Base-by-base conservation (phyloP, 2,329 filamentous ascomycete species). In the Xylaria arbuscula region DNA sequence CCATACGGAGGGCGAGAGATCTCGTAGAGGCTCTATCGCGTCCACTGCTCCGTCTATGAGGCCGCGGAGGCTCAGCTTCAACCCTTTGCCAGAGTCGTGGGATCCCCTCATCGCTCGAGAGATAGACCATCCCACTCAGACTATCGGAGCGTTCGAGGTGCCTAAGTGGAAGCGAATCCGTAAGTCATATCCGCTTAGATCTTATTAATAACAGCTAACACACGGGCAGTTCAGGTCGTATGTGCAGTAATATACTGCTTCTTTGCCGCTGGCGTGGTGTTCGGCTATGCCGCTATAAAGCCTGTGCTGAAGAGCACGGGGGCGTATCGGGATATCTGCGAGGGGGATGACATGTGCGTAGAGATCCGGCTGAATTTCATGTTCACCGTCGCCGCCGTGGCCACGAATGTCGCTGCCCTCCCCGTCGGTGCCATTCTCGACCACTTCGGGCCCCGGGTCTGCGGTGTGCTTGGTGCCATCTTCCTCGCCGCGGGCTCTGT, bases 301-400 rank as follows among this genome's bases (percentile, higher is more conserved):
- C 93, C 93, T 0, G 87, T 96, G 9, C 83, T 97, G 32, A 91
- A 94, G 69, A 80, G 84, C 13, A 90, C 94, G 77, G 89, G 89
- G 2, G 90, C 92, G 10, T 95, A 94, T 78, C 83, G 83, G 48
- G 84, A 92, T 58, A 80, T 84, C 40, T 96, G 93, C 76, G 70
- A 77, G 50, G 77, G 76, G 45, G 74, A 69, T 34, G 75, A 84
- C 34, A 82, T 78, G n/a, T 87, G 80, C 77, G 81, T 84, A 66
- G 87, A 88, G 75, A 87, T 89, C 62, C 85, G 85, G 67, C 86
- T 97, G 65, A 97, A 97, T 78, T 83, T 97, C 72, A 97, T 97
- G 92, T 97, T 97, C 83, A 97, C 93, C 6, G 87, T 94, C 48
- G 94, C 94, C 13, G 94, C 93, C 15, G 93, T 97, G 10, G 92